phyloP scores from a whole-genome alignment of 306 rosid genomes.

The Carpinus fangiana region DNA sequence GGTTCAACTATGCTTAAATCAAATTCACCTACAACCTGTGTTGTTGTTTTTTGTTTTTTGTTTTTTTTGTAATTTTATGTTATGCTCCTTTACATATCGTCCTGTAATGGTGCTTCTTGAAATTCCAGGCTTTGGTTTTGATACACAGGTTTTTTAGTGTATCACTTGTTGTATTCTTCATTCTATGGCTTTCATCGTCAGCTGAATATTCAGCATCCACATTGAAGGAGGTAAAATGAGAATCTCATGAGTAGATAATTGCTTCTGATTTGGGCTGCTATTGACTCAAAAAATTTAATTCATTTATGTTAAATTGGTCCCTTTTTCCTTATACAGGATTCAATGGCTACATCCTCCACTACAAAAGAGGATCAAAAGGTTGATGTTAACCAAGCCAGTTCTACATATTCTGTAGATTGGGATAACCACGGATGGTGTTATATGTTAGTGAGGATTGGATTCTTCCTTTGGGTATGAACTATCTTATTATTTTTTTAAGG shows the following conservation, averaged over 20 bases:
- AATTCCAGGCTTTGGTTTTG: slow-evolving; percentile 94
- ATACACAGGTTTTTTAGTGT: slow-evolving; percentile 98
- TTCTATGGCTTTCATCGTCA: slow-evolving; percentile 76
- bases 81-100: slow-evolving; percentile 28
- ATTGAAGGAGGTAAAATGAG: slow-evolving; percentile 52
- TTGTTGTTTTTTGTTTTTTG: neutral
- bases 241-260: slow-evolving; percentile 28
- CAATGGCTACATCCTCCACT: slow-evolving; percentile 30
- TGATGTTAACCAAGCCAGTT: slow-evolving; percentile 44
- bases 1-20: neutral
- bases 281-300: slow-evolving; percentile 19
- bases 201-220: slow-evolving; percentile 42
- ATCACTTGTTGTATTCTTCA: slow-evolving; percentile 75
- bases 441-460: slow-evolving; percentile 77
- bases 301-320: slow-evolving; percentile 25
- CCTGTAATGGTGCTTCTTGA: slow-evolving; percentile 61
- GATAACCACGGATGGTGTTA: slow-evolving; percentile 79
- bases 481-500: neutral
- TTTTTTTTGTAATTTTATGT: slow-evolving; percentile 11
- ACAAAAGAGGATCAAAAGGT: slow-evolving; percentile 41
- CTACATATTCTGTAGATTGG: slow-evolving; percentile 53
- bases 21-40: neutral
- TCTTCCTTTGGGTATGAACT: slow-evolving; percentile 85
- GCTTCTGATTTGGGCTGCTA: slow-evolving; percentile 21
- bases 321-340: slow-evolving; percentile 43